A percentile compares a stretch with the other conserved stretches of the same genome.
Conservation (phyloP, 805 yeast species). For the Starmerella vaccinii region DNA sequence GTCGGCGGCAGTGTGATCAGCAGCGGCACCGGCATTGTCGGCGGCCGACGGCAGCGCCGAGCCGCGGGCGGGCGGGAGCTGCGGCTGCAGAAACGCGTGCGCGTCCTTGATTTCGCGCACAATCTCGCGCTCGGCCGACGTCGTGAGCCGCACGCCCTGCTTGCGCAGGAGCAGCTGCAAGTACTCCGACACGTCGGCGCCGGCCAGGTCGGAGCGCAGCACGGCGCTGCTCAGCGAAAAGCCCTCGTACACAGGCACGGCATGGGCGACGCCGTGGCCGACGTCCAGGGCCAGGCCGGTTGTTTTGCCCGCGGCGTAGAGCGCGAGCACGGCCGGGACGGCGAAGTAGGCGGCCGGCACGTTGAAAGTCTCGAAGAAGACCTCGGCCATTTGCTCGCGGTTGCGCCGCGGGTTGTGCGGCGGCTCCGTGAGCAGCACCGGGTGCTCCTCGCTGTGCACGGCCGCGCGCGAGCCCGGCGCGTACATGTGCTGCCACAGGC, state of each 20-base stretch:
- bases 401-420: conserved; percentile 64
- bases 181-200: conserved; percentile 72
- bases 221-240: conserved; percentile 66
- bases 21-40: neutral
- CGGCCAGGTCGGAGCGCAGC: conserved; percentile 70
- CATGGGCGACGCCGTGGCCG: conserved; percentile 88
- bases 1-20: too few species aligned
- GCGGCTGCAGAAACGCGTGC: conserved; percentile 39
- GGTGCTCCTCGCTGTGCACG: conserved; percentile 67
- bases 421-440: conserved; percentile 77
- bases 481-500: conserved; percentile 63
- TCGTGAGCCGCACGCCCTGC: conserved; percentile 52
- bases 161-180: conserved; percentile 59
- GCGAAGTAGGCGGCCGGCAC: conserved; percentile 67
- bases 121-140: conserved; percentile 74
- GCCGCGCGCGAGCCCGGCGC: conserved; percentile 32
- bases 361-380: conserved; percentile 61
- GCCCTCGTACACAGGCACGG: conserved; percentile 86
- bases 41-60: neutral
- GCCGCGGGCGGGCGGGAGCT: neutral
- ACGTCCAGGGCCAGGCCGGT: conserved; percentile 82
- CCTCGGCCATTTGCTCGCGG: conserved; percentile 51
- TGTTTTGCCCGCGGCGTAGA: conserved; percentile 82
- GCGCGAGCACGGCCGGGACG: conserved; percentile 67
- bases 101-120: conserved; percentile 70